Evolutionary conservation across 208 protist genomes (phyloP), one percentile per base, ranked within the genome.

Genomic region (Kentomonas sorsogonicus): DNA sequence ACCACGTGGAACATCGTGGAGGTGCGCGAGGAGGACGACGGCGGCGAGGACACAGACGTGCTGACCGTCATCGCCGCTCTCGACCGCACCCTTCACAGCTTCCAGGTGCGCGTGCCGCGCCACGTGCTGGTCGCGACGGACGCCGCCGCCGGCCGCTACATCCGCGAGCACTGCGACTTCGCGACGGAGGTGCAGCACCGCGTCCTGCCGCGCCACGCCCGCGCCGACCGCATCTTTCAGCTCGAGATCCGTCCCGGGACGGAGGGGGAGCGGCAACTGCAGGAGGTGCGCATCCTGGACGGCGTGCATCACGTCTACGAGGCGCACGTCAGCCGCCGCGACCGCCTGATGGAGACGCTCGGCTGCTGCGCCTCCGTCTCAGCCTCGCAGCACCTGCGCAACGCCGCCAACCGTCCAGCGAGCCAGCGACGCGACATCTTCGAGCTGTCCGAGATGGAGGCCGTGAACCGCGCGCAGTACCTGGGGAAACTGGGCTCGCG

Each of bases 1-100:
- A 50, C 69, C 0, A 68, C 63, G 22, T 95, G 89, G 86, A 69
- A 90, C 38, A 71, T 95, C 29, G 46, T 95, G 31, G 89, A 95
- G 59, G 73, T 93, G 36, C 79, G 89, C 15, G 78, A 83, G 16
- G 48, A 50, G 9, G 66, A 66, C 6, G 79, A 86, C 23, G 76
- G 83, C 39, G 66, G 66, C 6, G 79, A 86, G 26, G 76, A 85
- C 39, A 60, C 70, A 6, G 81, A 72, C 13, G 70, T 56, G 27
- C 69, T 95, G 22, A 67, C 67, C 23, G 83, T 89, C 7, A 59
- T 95, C 46, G 84, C 73, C 1, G 72, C 67, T 13, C 60, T 95
- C 26, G 84, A 84, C 0, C 55, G 69, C 20, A 64, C 58, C n/a
- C 72, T 91, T 7, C 74, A 77, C 54, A 75, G 79, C 25, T 81